Conservation (phyloP, 352 stramenopile genomes). For the Phytophthora pseudosyringae region DNA sequence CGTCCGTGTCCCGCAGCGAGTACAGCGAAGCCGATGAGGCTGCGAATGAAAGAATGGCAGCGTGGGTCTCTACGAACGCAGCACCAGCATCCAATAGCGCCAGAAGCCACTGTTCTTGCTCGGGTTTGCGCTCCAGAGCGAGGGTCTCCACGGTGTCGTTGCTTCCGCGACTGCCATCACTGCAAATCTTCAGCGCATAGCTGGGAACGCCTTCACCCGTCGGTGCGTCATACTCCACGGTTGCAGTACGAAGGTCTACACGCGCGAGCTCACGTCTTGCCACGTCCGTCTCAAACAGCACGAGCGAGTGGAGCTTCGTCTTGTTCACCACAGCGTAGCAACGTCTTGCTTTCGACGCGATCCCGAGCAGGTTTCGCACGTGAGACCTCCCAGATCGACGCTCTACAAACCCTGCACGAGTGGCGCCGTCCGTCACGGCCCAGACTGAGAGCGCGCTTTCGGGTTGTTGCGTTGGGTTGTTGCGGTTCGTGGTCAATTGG, state of each 20-base stretch:
- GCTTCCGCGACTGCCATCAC: neutral
- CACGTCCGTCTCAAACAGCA: slow-evolving; percentile 43
- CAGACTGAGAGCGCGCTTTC: slow-evolving; percentile 35
- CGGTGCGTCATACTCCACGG: slow-evolving; percentile 37
- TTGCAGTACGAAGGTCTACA: slow-evolving; percentile 35
- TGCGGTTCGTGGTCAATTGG: neutral
- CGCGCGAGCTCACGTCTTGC: slow-evolving; percentile 27
- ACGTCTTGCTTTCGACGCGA: slow-evolving; percentile 7
- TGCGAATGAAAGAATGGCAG: slow-evolving; percentile 36
- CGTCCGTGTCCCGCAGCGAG: slow-evolving; percentile 65
- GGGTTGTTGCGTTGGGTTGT: slow-evolving; percentile 6
- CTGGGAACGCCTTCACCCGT: slow-evolving; percentile 11
- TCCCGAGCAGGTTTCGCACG: slow-evolving; percentile 16
- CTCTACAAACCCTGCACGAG: slow-evolving; percentile 38
- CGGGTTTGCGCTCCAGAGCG: slow-evolving; percentile 31
- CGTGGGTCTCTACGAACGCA: slow-evolving; percentile 49
- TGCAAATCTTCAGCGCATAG: slow-evolving; percentile 39
- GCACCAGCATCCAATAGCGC: slow-evolving; percentile 54
- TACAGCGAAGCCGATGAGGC: slow-evolving; percentile 70
- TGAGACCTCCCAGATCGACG: slow-evolving; percentile 15
- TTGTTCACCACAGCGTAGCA: slow-evolving; percentile 50
- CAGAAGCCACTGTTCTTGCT: slow-evolving; percentile 58
- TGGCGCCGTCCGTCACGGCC: slow-evolving; percentile 45
- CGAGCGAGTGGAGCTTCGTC: slow-evolving; percentile 34
- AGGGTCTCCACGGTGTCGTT: slow-evolving; percentile 44